Conservation (phyloP, 1,284 basidiomycete species). For the Ustilago lituana region DNA sequence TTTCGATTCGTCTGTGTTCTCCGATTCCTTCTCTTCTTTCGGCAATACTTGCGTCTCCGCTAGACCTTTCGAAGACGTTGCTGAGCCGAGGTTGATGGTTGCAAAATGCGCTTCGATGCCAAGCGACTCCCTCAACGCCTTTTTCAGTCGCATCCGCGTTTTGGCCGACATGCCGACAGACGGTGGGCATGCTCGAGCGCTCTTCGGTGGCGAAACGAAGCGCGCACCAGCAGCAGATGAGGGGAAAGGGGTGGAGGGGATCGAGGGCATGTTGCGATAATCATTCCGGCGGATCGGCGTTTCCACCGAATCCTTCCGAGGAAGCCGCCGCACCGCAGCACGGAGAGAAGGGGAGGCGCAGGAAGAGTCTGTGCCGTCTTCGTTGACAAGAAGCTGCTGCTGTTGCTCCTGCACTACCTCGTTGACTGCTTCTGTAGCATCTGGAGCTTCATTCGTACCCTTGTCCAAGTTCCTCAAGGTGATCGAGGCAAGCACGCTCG, state of each 20-base stretch:
- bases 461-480: not conserved
- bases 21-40: not conserved
- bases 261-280: constrained; percentile 19
- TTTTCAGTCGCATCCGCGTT: constrained; percentile 22
- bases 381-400: constrained; percentile 4
- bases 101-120: constrained; percentile 34
- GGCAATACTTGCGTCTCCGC: not conserved
- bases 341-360: constrained; percentile 33
- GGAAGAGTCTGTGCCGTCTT: constrained; percentile 14
- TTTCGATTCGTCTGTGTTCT: too few relatives aligned
- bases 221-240: too few relatives aligned
- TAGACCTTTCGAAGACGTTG: not conserved
- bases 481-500: constrained; percentile 1
- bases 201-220: constrained; percentile 6
- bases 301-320: constrained; percentile 2
- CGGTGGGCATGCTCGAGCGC: constrained; percentile 8
- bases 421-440: not conserved
- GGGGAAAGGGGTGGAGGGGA: constrained; percentile 23
- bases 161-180: constrained; percentile 28
- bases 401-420: not conserved
- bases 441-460: not conserved
- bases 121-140: constrained; percentile 32
- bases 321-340: constrained; percentile 19
- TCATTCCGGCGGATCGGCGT: constrained; percentile 16
- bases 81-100: constrained; percentile 5